These are phyloP conservation scores for Prunus padus DNA, from an alignment of 306 rosid genomes.

Conservation along the genomic window DNA sequence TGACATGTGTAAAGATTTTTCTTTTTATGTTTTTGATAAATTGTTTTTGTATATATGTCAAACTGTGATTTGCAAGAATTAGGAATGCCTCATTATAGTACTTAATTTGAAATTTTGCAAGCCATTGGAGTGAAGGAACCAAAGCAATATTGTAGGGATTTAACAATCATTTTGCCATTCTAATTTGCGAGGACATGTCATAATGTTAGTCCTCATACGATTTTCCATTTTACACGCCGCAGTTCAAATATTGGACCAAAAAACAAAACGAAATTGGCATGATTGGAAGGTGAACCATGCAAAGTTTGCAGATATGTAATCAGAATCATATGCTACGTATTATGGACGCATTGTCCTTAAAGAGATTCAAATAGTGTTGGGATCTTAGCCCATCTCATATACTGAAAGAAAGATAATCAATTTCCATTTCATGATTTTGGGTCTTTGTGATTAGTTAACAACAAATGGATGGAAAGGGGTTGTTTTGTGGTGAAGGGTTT, in stretches of 20 bases:
- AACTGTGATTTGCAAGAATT: no score
- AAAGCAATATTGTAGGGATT: no score
- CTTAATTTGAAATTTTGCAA: no score
- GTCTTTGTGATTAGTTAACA: neutral
- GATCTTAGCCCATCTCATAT: neutral
- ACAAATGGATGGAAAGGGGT: slow-evolving; percentile 13
- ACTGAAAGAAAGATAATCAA: neutral
- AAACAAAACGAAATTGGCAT: slow-evolving; percentile 23
- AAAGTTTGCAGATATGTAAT: neutral
- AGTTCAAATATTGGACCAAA: slow-evolving; percentile 11
- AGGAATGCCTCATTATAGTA: no score
- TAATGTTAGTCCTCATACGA: no score
- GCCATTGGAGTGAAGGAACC: no score
- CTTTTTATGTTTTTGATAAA: no score
- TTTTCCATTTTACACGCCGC: neutral
- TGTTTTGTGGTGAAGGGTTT: neutral
- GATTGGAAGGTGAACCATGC: slow-evolving; percentile 59
- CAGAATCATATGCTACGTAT: neutral
- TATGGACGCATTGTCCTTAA: neutral
- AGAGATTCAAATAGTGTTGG: neutral
- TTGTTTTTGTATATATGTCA: no score
- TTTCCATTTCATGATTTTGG: neutral
- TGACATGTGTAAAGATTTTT: no score
- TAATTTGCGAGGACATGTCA: no score
- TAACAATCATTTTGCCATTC: no score